phyloP scores from a whole-genome alignment of 2,329 filamentous ascomycete genomes.

The Chaetomiaceae sp. region DNA sequence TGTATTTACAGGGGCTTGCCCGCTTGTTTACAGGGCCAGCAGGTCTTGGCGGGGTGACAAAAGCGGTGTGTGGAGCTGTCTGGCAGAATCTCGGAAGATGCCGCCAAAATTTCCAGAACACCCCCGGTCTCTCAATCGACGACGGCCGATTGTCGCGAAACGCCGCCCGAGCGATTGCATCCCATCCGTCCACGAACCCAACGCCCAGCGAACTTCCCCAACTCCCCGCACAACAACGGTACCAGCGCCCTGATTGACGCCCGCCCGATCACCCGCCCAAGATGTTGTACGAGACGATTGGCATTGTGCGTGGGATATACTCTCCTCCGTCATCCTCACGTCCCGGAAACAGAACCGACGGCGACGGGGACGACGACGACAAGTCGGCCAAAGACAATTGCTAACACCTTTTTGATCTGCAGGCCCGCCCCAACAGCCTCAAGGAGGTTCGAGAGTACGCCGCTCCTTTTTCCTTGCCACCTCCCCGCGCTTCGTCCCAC shows the following conservation, averaged over 20 bases:
- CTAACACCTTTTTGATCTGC: slow-evolving; percentile 18
- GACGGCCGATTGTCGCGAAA: not conserved
- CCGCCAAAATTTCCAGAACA: slow-evolving; percentile 13
- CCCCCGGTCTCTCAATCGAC: too few relatives aligned
- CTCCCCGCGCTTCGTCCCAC: not conserved
- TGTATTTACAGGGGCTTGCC: not conserved
- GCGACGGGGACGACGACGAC: too few relatives aligned
- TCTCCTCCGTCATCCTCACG: too few relatives aligned
- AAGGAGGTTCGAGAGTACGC: slow-evolving; percentile 91
- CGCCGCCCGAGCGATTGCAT: not conserved
- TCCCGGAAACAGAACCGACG: too few relatives aligned
- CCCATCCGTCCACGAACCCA: not conserved
- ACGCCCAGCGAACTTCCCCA: not conserved
- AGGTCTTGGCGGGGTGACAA: not conserved
- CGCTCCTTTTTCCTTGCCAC: slow-evolving; percentile 7
- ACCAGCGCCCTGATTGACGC: not conserved
- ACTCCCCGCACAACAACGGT: not conserved
- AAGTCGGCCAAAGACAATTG: not conserved
- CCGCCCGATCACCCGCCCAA: slow-evolving; percentile 33
- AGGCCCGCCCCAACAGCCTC: slow-evolving; percentile 91
- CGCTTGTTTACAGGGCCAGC: not conserved
- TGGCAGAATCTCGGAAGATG: slow-evolving; percentile 17
- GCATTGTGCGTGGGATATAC: slow-evolving; percentile 72
- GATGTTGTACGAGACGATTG: slow-evolving; percentile 98
- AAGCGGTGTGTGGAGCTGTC: slow-evolving; percentile 3